phyloP scores from a whole-genome alignment of 495 filamentous ascomycete genomes.

The Evernia prunastri region DNA sequence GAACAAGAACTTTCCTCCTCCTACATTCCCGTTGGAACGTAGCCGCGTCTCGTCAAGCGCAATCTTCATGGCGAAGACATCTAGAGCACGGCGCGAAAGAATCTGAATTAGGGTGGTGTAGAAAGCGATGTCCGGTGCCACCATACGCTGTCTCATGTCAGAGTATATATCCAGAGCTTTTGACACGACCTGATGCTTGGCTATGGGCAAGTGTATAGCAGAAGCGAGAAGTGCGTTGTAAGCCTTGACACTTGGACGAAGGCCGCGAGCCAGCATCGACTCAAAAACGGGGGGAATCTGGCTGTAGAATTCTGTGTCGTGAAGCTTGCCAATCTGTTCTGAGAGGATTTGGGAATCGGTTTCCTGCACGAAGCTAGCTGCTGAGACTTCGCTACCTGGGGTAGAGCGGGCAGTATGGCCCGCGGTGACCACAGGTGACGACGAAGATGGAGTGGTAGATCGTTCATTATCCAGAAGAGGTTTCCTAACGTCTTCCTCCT shows the following conservation, averaged over 20 bases:
- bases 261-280: constrained; percentile 67
- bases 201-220: constrained; percentile 63
- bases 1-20: constrained; percentile 83
- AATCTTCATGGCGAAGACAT: constrained; percentile 61
- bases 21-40: constrained; percentile 79
- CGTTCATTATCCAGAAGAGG: neutral
- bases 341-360: constrained; percentile 63
- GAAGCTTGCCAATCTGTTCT: constrained; percentile 66
- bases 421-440: constrained; percentile 8
- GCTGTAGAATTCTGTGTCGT: constrained; percentile 58
- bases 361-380: constrained; percentile 36
- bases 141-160: constrained; percentile 84
- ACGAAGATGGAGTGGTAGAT: neutral
- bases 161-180: constrained; percentile 93
- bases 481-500: neutral
- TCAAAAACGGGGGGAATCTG: constrained; percentile 90
- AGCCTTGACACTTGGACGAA: constrained; percentile 70
- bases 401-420: constrained; percentile 13
- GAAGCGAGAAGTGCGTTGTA: constrained; percentile 88
- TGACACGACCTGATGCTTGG: constrained; percentile 71
- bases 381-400: constrained; percentile 19
- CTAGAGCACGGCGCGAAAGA: constrained; percentile 69
- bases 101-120: constrained; percentile 80
- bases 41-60: constrained; percentile 65
- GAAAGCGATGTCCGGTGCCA: constrained; percentile 73